These are phyloP conservation scores for Peniophora sp. DNA, from an alignment of 1,284 basidiomycete species.

Conservation along the genomic window DNA sequence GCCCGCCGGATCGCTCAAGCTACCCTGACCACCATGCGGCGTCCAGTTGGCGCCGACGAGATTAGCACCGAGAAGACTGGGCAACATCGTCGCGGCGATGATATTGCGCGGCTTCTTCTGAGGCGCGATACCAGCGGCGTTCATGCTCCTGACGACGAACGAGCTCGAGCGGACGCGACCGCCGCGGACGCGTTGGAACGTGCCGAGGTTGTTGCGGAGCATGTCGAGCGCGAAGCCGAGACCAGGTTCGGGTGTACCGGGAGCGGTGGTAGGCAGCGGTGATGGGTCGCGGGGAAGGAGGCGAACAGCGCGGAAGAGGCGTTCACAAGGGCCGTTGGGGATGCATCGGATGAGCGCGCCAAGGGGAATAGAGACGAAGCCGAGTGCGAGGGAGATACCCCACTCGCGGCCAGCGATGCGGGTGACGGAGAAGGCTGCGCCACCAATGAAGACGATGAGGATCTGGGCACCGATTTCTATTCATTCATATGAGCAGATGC, in stretches of 20 bases:
- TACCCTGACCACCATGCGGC: slow-evolving; percentile 40
- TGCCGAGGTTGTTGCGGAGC: slow-evolving; percentile 79
- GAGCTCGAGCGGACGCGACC: slow-evolving; percentile 79
- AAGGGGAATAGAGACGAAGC: slow-evolving; percentile 81
- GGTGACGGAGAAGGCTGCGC: slow-evolving; percentile 88
- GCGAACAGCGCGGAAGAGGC: slow-evolving; percentile 55
- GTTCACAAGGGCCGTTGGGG: slow-evolving; percentile 78
- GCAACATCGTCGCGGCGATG: slow-evolving; percentile 74
- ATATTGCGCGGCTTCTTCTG: slow-evolving; percentile 14
- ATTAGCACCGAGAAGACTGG: slow-evolving; percentile 77
- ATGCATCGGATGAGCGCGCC: slow-evolving; percentile 78
- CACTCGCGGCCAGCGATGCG: slow-evolving; percentile 78
- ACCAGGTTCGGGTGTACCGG: slow-evolving; percentile 44
- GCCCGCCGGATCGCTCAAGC: slow-evolving; percentile 67
- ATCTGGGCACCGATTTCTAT: slow-evolving; percentile 85
- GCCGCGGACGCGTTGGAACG: slow-evolving; percentile 78
- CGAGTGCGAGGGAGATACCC: slow-evolving; percentile 88
- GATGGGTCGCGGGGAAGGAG: slow-evolving; percentile 61
- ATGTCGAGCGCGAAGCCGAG: slow-evolving; percentile 70
- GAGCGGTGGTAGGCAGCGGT: slow-evolving; percentile 51
- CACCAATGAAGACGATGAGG: slow-evolving; percentile 88
- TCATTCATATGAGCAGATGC: not conserved
- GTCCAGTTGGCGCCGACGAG: slow-evolving; percentile 72
- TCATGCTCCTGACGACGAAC: slow-evolving; percentile 68
- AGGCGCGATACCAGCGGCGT: not conserved